Percentiles rank a stretch among this genome's conserved stretches.
phyloP scores from a whole-genome alignment of 1,284 basidiomycete species.

The Pseudozyma flocculosa region DNA sequence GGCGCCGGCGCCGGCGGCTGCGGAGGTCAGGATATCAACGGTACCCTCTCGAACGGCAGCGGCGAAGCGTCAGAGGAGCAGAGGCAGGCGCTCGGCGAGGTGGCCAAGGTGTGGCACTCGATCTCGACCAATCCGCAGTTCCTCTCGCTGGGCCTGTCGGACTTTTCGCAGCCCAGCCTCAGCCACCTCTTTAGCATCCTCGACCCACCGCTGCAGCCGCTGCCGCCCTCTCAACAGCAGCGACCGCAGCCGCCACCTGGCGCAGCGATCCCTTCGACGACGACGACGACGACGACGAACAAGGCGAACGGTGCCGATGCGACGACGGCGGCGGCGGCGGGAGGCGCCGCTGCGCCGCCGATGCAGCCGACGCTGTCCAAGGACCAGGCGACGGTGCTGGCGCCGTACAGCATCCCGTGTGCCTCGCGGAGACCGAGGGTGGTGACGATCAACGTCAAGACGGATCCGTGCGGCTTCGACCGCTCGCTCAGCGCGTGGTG shows the following conservation, averaged over 20 bases:
- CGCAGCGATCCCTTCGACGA: too few relatives aligned
- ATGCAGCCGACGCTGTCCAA: too few relatives aligned
- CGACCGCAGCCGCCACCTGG: neutral
- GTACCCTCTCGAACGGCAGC: neutral
- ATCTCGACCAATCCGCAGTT: constrained; percentile 39
- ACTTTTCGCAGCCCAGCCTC: constrained; percentile 26
- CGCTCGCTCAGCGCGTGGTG: constrained; percentile 34
- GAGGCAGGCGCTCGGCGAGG: neutral
- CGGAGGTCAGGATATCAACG: neutral
- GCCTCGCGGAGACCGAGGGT: constrained; percentile 26
- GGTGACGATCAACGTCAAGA: constrained; percentile 42
- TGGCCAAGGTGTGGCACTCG: constrained; percentile 9
- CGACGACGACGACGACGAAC: too few relatives aligned
- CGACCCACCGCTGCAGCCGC: constrained; percentile 15
- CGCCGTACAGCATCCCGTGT: constrained; percentile 5
- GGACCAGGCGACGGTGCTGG: too few relatives aligned
- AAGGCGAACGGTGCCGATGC: neutral
- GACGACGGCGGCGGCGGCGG: too few relatives aligned
- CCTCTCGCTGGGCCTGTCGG: constrained; percentile 39
- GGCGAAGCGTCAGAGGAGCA: neutral
- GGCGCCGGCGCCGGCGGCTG: neutral
- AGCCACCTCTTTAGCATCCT: constrained; percentile 9
- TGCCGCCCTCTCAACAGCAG: neutral
- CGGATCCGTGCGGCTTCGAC: constrained; percentile 38
- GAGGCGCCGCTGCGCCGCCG: too few relatives aligned